Conservation (phyloP, 1,284 basidiomycete species). For the Taiwanofungus camphoratus region DNA sequence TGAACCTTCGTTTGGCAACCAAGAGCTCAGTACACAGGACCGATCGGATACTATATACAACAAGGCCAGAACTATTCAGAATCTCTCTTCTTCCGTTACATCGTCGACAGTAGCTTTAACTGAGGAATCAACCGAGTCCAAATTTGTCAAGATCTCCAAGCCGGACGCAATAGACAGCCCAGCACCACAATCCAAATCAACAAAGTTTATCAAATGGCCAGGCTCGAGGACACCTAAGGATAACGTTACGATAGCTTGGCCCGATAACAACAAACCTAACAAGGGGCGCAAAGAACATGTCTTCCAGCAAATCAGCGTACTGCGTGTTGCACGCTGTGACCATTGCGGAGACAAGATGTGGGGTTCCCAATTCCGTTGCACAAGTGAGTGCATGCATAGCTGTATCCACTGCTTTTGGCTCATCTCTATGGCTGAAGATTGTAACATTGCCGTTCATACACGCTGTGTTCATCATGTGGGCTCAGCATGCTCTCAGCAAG, state of each 20-base stretch:
- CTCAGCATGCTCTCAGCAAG: slow-evolving; percentile 49
- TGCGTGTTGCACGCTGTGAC: slow-evolving; percentile 90
- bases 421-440: slow-evolving; percentile 37
- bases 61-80: slow-evolving; percentile 19
- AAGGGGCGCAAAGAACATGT: slow-evolving; percentile 55
- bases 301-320: slow-evolving; percentile 86
- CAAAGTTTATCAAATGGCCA: slow-evolving; percentile 64
- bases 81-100: slow-evolving; percentile 21
- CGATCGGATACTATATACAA: slow-evolving; percentile 32
- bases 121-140: slow-evolving; percentile 28
- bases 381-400: slow-evolving; percentile 60
- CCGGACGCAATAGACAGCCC: slow-evolving; percentile 27
- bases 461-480: slow-evolving; percentile 64
- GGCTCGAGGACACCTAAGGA: slow-evolving; percentile 32
- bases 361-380: slow-evolving; percentile 90
- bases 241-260: slow-evolving; percentile 13
- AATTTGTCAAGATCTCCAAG: slow-evolving; percentile 27
- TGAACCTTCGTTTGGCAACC: slow-evolving; percentile 20
- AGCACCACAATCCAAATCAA: slow-evolving; percentile 35
- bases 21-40: slow-evolving; percentile 23
- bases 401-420: slow-evolving; percentile 4
- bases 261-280: slow-evolving; percentile 27
- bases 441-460: slow-evolving; percentile 68
- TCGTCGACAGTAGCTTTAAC: slow-evolving; percentile 27
- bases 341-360: slow-evolving; percentile 98